Conservation (phyloP, 2,329 filamentous ascomycete species). For the Akanthomyces lecanii region DNA sequence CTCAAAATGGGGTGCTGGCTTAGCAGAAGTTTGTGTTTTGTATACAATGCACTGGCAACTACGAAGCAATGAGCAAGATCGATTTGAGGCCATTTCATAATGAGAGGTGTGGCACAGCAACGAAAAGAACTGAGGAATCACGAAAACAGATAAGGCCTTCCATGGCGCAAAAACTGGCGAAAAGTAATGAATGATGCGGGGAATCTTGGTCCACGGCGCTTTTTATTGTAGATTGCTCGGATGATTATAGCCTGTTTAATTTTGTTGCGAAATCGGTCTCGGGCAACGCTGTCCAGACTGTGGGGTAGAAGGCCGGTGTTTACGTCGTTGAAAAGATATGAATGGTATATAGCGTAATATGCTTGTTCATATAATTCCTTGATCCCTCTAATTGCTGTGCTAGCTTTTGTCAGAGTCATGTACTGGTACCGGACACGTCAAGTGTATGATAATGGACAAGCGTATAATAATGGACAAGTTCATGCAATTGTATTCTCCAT, state of each 20-base stretch:
- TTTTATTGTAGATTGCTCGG: not conserved
- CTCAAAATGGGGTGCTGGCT: not conserved
- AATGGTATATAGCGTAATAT: not conserved
- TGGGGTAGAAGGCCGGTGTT: conserved; percentile 5
- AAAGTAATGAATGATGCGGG: conserved; percentile 8
- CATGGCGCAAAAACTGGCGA: conserved; percentile 10
- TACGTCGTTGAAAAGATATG: conserved; percentile 1
- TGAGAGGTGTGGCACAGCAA: not conserved
- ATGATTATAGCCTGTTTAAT: conserved; percentile 10
- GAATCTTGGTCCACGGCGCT: conserved; percentile 8
- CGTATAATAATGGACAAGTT: not conserved
- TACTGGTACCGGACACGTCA: not conserved
- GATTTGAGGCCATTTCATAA: not conserved
- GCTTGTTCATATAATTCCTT: not conserved
- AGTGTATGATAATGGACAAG: not conserved
- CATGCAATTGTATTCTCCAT: not conserved
- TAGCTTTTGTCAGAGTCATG: not conserved
- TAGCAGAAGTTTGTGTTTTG: conserved; percentile 12
- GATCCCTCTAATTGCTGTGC: not conserved
- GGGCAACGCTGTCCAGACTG: not conserved
- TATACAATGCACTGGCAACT: conserved; percentile 12
- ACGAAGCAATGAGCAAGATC: conserved; percentile 5
- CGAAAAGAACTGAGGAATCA: not conserved
- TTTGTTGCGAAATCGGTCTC: not conserved
- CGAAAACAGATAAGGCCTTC: not conserved